Base-by-base conservation (phyloP, 2,329 filamentous ascomycete genomes). In the Chaetothyriales sp. region DNA sequence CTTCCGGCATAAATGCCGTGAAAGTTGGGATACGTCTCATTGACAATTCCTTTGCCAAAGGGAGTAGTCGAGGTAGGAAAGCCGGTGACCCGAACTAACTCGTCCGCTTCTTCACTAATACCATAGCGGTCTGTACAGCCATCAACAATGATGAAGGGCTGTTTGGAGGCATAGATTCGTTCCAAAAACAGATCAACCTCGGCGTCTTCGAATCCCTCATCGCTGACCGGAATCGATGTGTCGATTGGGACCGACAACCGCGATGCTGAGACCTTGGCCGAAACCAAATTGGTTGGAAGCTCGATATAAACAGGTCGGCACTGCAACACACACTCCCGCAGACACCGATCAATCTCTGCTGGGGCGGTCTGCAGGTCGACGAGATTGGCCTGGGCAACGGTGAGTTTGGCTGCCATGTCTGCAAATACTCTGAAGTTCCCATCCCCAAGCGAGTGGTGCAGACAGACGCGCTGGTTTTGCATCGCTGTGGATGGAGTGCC, bases 251-350 rank as follows among this genome's bases (percentile, higher is more conserved):
- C 54, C 8, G 51, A 45, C 9, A 60, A 50, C 4, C 36, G 26
- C 3, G 52, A 49, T 7, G 54, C 47, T 8, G 54, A 47, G 2
- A 60, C 56, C 48, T 49, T 52, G 2, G 52, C 51, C 32, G 52
- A 53, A 39, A 59, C 57, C 57, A 59, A 57, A 43, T 58, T 55
- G 42, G 55, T 60, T 2, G 77, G 77, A 3, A 80, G 57, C 54
- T 76, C 71, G 18, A 80, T 70, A 52, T 77, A 79, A 0, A 76
- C 77, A 0, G 77, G 77, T 2, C 74, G 67, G 51, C 73, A 76
- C 39, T 76, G 70, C 46, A 73, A 57, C 32, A 79, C 62, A 45
- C 73, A 76, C 51, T 75, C 68, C 50, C 65, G 64, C 28, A 80
- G 62, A 3, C 71, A 67, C 46, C 66, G 61, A 57, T 80, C 77